Evolutionary conservation across 306 rosid species (phyloP), one percentile per base, ranked within the genome.

Genomic region (Clitoria ternatea): DNA sequence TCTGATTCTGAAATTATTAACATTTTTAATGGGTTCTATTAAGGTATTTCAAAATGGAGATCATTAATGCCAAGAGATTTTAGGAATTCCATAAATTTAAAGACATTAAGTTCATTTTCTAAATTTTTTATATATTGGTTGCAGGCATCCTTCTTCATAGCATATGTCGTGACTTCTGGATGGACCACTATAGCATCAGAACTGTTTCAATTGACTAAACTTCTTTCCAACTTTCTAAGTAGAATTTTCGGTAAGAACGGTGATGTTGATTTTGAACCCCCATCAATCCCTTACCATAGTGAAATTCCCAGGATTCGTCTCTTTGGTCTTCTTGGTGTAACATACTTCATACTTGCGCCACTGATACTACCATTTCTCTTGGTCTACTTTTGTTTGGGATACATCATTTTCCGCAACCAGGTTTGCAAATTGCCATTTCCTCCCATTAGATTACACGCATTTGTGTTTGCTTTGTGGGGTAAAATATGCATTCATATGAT

Each of bases 291-390:
- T 43, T 89, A 87, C 78, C 91, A 91, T 60, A 84, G 89, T 30
- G 77, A 30, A 75, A 83, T 88, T 82, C 97, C 97, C 14, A 72
- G 37, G 73, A 56, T 89, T 84, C 85, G 77, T 62, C 84, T 94
- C 73, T 95, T 95, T 59, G 92, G 79, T 73, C 91, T 95, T 86
- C 99, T 91, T 43, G 97, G 97, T 63, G 70, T 89, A 66, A 86
- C 96, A 42, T 95, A 91, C 83, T 95, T 95, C 81, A 83, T 87
- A 73, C 92, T 87, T 37, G 96, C 97, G 70, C 99, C 99, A 27
- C 77, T 91, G 6, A 95, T 95, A 77, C 79, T 95, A 29, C 97
- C 99, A 53, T 95, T 95, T 85, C 90, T 95, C 80, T 80, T 95
- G 79, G 73, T 85, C 42, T 91, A 89, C 86, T 86, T 84, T 64